Evolutionary conservation across 2,329 filamentous ascomycete genomes (phyloP), one percentile per base, ranked within the genome.

Genomic region (Pseudogymnoascus sp.): DNA sequence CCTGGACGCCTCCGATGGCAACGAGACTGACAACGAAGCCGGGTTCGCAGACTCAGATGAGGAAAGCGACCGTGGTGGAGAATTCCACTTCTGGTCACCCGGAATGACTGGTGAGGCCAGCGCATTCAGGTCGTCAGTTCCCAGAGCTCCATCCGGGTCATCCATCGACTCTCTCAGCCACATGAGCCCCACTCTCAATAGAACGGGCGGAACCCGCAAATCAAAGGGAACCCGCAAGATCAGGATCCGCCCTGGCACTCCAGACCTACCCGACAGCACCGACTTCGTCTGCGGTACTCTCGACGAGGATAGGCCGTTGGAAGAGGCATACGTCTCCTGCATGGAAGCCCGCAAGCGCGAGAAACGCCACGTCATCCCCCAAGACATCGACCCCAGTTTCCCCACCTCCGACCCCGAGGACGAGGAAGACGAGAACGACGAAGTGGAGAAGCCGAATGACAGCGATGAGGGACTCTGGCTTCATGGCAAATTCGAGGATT

Each of bases 261-360:
- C 91, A 1, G 91, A 96, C 72, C 81, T 99, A 10, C 95, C 95
- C 1, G 95, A 99, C 75, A 97, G 93, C 76, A 97, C 95, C 12
- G 95, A 99, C 75, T 99, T 99, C 69, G 95, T 99, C n/a, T 97
- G 95, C 72, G 95, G 95, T 64, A 99, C 95, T 1, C 81, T 99
- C 18, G 95, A 99, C 68, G 95, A 99, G 75, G 95, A 99, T 72
- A 87, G 91, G 51, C 91, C 92, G 2, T 78, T 97, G n/a, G 95
- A 99, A 74, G 91, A 93, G 69, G 93, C 91, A 0, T 99, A 97
- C 74, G 83, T 96, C 63, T 90, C 90, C 1, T 91, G 89, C 70
- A 82, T 96, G 64, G 89, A 93, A 71, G 87, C 90, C 63, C 87
- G 90, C 68, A 88, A 92, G 69, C 87, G 87, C 57, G 87, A 88